These are phyloP conservation scores for Echinochloa phyllopogon DNA, from an alignment of 176 grass and related monocot species.

Conservation along the genomic window DNA sequence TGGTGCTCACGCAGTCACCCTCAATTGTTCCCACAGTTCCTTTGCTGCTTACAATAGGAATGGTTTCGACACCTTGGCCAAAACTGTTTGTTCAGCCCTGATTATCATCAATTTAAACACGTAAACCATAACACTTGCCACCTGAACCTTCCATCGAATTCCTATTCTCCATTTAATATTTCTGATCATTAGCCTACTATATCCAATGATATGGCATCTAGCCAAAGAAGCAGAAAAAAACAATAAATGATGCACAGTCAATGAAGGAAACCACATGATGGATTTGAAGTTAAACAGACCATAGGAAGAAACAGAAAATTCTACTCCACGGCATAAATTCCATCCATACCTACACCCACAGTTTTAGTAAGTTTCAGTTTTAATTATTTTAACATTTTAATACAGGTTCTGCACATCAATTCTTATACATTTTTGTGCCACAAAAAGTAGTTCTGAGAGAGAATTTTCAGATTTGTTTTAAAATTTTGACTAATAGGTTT, in stretches of 20 bases:
- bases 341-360: background rate
- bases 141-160: background rate
- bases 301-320: background rate
- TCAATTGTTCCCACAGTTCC: background rate
- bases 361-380: background rate
- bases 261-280: background rate
- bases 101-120: background rate
- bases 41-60: background rate
- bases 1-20: background rate
- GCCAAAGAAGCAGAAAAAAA: background rate
- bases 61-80: background rate
- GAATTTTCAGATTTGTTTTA: background rate
- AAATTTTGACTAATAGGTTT: background rate
- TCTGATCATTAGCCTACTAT: background rate
- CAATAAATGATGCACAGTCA: background rate
- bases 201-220: background rate
- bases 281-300: background rate
- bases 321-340: background rate
- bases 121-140: background rate
- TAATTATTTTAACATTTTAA: background rate
- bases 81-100: background rate
- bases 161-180: background rate
- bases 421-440: background rate
- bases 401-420: background rate
- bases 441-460: background rate